phyloP scores from a whole-genome alignment of 2,329 filamentous ascomycete species.

The Penicillium italicum region DNA sequence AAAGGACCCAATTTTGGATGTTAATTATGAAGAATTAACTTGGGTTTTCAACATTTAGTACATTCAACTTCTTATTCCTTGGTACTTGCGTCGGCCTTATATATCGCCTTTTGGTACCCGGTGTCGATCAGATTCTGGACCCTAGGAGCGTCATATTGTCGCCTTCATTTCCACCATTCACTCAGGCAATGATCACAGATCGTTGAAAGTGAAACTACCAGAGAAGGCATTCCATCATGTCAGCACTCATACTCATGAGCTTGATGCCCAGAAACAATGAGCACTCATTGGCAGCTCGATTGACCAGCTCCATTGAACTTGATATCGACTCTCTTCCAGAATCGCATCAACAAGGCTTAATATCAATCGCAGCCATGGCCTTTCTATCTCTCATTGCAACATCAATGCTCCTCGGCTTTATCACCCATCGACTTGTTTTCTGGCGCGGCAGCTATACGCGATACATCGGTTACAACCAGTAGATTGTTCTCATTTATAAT shows the following conservation, averaged over 20 bases:
- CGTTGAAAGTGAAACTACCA: neutral
- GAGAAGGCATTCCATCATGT: conserved; percentile 7
- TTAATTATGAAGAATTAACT: no score
- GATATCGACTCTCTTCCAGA: conserved; percentile 36
- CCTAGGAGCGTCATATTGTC: neutral
- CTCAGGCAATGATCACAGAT: neutral
- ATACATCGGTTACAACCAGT: conserved; percentile 54
- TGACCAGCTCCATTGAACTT: conserved; percentile 14
- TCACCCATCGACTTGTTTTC: conserved; percentile 51
- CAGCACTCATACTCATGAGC: conserved; percentile 10
- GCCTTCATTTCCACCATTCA: neutral
- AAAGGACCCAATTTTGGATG: no score
- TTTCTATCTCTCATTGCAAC: conserved; percentile 48
- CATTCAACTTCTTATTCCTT: neutral
- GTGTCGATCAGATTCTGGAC: neutral
- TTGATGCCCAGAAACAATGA: conserved; percentile 17
- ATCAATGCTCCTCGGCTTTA: conserved; percentile 44
- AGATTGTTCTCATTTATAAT: conserved; percentile 54
- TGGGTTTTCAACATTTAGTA: no score
- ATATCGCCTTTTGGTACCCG: neutral
- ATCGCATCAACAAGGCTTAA: conserved; percentile 41
- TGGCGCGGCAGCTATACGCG: conserved; percentile 49
- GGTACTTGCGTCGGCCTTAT: neutral
- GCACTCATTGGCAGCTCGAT: conserved; percentile 20
- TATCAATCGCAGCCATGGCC: conserved; percentile 47